phyloP scores from a whole-genome alignment of 2,329 filamentous ascomycete genomes.

The Coniella vitis region DNA sequence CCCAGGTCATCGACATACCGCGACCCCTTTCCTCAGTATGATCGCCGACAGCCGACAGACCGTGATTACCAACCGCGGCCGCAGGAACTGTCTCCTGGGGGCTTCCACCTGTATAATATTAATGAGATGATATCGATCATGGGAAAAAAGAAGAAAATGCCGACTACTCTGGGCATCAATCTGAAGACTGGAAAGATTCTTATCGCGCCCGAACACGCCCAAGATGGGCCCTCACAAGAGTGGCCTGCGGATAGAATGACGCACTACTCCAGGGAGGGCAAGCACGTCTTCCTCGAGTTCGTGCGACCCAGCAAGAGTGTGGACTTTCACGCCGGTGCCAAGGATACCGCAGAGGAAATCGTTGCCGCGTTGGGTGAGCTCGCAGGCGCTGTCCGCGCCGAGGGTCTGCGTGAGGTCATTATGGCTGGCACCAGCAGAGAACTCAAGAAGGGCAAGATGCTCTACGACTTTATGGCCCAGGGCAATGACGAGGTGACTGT shows the following conservation, averaged over 20 bases:
- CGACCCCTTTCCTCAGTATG: constrained; percentile 18
- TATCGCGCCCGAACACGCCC: constrained; percentile 77
- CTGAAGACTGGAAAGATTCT: constrained; percentile 81
- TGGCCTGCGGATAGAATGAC: constrained; percentile 93
- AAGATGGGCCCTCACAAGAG: constrained; percentile 79
- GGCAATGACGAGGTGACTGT: constrained; percentile 96
- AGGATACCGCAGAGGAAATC: constrained; percentile 94
- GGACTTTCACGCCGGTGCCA: constrained; percentile 94
- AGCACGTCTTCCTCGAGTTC: constrained; percentile 93
- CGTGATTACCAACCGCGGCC: constrained; percentile 24
- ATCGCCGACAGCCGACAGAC: constrained; percentile 23
- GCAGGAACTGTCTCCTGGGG: constrained; percentile 57
- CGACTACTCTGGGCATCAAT: constrained; percentile 93
- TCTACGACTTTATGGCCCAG: constrained; percentile 96
- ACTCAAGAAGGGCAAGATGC: constrained; percentile 67
- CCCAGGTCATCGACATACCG: constrained; percentile 27
- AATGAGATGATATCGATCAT: constrained; percentile 97
- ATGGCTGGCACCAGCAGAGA: constrained; percentile 66
- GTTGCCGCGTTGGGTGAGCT: constrained; percentile 82
- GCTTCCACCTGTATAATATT: constrained; percentile 92
- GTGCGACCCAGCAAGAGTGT: constrained; percentile 88
- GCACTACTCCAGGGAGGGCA: constrained; percentile 97
- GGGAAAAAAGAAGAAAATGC: constrained; percentile 97
- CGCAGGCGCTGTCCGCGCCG: constrained; percentile 76
- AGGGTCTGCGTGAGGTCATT: constrained; percentile 77